Evolutionary conservation across 2,329 filamentous ascomycete genomes (phyloP).

Genomic region (Capronia epimyces): DNA sequence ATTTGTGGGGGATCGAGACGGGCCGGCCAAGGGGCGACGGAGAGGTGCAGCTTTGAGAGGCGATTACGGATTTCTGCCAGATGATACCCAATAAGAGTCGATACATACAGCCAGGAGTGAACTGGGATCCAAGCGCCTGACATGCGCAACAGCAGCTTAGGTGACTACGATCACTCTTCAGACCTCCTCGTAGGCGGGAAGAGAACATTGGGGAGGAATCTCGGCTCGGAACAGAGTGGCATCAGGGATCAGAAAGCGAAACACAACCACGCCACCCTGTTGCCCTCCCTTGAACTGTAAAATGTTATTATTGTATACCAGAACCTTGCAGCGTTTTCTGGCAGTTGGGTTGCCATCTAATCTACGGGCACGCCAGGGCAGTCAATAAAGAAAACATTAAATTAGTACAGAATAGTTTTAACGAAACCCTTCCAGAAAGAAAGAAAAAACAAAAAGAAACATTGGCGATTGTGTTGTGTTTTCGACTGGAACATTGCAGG

Average conservation of each 20-base stretch:
- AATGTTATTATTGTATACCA: neutral
- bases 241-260: neutral
- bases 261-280: neutral
- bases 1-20: constrained; percentile 54
- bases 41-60: constrained; percentile 9
- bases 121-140: neutral
- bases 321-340: no score
- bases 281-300: neutral
- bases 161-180: no score
- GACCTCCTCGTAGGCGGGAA: no score
- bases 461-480: neutral
- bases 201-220: no score
- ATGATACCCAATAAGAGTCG: constrained; percentile 35
- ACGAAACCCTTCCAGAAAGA: neutral
- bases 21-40: constrained; percentile 10
- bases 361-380: no score
- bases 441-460: neutral
- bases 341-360: no score
- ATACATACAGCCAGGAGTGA: neutral
- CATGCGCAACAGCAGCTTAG: no score
- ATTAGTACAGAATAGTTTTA: neutral
- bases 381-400: no score
- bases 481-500: neutral
- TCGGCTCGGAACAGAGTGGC: neutral
- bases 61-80: constrained; percentile 32